Base-by-base conservation (phyloP, 495 filamentous ascomycete species). In the Penicillium nucicola region DNA sequence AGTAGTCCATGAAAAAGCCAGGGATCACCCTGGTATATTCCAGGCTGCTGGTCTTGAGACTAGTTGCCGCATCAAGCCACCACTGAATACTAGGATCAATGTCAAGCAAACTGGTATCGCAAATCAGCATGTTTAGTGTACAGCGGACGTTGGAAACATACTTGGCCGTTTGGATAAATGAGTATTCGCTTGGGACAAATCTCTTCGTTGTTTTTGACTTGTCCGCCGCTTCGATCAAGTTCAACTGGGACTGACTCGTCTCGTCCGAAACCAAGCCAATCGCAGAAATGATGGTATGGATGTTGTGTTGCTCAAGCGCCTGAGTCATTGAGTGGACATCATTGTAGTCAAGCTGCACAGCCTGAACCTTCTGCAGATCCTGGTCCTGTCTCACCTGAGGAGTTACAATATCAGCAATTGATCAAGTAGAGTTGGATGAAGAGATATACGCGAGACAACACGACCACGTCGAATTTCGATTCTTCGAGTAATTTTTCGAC, bases 1-100 rank as follows among this genome's bases (percentile, higher is more conserved):
- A 82, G 57, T 80, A 81, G 55, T 84, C 78, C 62, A 81, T 72
- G 52, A 82, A 81, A 57, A 71, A 75, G 2, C 78, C 81, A 20
- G 69, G 75, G 32, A 69, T 62, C 28, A 82, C 66, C 5, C 65
- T 58, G 23, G 79, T 84, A 38, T 63, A 78, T 48, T 80, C 64
- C 14, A 83, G 69, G 18, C 56, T 46, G 10, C 58, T 48, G 1
- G 52, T 25, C 28, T 64, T 52, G 4, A 73, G 53, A 12, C 55
- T 40, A n/a, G 61, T 30, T 1, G 59, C 68, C 3, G 70, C 68
- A 35, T 62, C 60, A 1, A 73, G 58, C 57, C 64, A 70, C 42
- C 52, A 65, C 42, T 69, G 46, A 19, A 70, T 71, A 33, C 63
- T 68, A 1, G 70, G 62, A 32, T 73, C 68, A n/a, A 69, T 50